Evolutionary conservation across 2,329 filamentous ascomycete genomes (phyloP), one percentile per base, ranked within the genome.

Genomic region (Ophiocordyceps polyrhachis-furcata): DNA sequence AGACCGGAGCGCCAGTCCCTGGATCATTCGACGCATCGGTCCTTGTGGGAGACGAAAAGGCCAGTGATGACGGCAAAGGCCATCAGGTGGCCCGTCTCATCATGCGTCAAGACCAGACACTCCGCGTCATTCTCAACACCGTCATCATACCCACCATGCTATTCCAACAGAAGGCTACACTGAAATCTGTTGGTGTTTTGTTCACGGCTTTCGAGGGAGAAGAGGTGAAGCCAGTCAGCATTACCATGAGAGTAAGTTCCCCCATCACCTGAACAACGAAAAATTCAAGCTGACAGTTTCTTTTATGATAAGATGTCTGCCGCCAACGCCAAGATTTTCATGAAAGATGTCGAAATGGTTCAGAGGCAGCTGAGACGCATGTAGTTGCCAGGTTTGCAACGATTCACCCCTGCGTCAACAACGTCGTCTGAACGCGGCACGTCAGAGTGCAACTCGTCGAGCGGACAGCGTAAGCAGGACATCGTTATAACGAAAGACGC

Each of bases 71-170:
- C 2, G 43, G 47, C 8, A 49, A 53, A 47, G 51, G 52, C 17
- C 61, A 66, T 44, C 71, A 71, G 50, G 67, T 75, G 46, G 71
- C 81, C 21, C 81, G 89, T 40, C 74, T 96, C 51, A 74, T 96
- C 49, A 87, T 95, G 78, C 81, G 89, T 17, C 86, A 93, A 52
- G 88, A 95, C 55, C 86, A 87, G 48, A 91, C 85, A 1, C 79
- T 88, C 55, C 76, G 86, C 20, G 78, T 96, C 45, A 79, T 94
- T 49, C 68, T 96, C 43, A 96, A 96, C 63, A 85, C 83, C 1
- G 76, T 79, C 1, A 71, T 96, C 47, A 74, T 86, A 48, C 81
- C 83, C 46, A 75, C 79, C 5, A 83, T 93, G 73, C 76, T 77
- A 41, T 85, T 93, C 55, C 80, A 86, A 48, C 76, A 87, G 44